phyloP scores from a whole-genome alignment of 495 filamentous ascomycete genomes.

The Lindgomyces ingoldianus region DNA sequence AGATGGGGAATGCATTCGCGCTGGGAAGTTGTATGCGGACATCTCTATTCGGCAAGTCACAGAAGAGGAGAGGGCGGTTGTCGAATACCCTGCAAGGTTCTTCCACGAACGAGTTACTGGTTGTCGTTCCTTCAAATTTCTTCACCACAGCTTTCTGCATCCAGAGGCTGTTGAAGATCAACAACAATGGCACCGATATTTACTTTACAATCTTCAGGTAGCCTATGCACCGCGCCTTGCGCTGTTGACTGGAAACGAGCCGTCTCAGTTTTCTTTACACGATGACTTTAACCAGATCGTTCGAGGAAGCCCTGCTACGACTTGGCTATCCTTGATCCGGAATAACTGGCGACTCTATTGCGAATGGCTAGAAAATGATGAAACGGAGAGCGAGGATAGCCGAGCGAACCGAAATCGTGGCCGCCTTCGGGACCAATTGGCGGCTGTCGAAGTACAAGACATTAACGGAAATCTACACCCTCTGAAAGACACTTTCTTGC shows the following conservation, averaged over 20 bases:
- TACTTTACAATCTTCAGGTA: neutral
- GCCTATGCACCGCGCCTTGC: neutral
- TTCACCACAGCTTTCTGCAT: neutral
- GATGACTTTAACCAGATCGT: neutral
- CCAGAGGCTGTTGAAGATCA: neutral
- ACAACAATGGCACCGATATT: neutral
- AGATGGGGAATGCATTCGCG: neutral
- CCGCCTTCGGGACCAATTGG: neutral
- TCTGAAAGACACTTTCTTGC: neutral
- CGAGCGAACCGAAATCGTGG: neutral
- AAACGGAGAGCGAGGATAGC: neutral
- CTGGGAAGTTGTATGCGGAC: neutral
- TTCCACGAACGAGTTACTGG: neutral
- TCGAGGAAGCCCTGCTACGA: neutral
- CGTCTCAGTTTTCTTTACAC: neutral
- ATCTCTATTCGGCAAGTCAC: neutral
- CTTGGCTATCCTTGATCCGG: neutral
- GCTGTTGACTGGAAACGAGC: neutral
- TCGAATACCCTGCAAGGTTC: constrained; percentile 3
- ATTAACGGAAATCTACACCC: neutral
- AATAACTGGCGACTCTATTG: neutral
- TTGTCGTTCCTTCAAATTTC: neutral
- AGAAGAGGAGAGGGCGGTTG: neutral
- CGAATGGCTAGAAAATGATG: neutral
- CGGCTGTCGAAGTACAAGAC: neutral